phyloP scores from a whole-genome alignment of 257 asterid species.

The Coffea canephora region DNA sequence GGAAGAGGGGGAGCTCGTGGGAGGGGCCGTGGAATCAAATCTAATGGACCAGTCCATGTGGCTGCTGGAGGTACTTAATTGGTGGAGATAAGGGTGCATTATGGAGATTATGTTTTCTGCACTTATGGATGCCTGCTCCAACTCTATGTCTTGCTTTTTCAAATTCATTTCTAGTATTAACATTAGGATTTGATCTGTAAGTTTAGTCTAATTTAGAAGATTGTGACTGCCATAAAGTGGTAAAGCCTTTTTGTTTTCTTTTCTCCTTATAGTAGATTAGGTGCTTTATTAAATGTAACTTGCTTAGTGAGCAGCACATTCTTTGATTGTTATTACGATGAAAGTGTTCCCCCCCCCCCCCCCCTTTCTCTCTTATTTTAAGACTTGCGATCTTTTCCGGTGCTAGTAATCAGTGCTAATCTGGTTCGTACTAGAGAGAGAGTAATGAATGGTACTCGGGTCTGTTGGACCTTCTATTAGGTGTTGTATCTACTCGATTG shows the following conservation, averaged over 20 bases:
- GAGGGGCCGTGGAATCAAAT: constrained; percentile 72
- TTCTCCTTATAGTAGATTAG: constrained; percentile 29
- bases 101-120: constrained; percentile 19
- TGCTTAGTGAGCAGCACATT: constrained; percentile 63
- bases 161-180: constrained; percentile 33
- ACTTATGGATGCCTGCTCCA: constrained; percentile 39
- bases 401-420: neutral
- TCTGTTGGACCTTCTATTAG: neutral
- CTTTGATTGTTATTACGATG: constrained; percentile 52
- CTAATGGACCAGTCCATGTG: constrained; percentile 48
- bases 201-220: constrained; percentile 22
- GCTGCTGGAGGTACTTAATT: constrained; percentile 39
- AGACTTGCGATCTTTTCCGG: neutral
- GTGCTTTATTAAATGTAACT: constrained; percentile 40
- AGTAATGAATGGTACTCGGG: neutral
- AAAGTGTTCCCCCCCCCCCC: neutral
- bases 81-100: constrained; percentile 22
- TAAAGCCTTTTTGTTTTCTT: constrained; percentile 58
- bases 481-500: neutral
- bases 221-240: constrained; percentile 30
- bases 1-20: constrained; percentile 81
- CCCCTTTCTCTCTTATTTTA: neutral
- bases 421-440: neutral
- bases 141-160: constrained; percentile 23
- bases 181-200: constrained; percentile 42